A percentile compares a stretch with the other conserved stretches of the same genome.
Evolutionary conservation across 257 asterid genomes (phyloP).

Genomic region (Buddleja alternifolia): DNA sequence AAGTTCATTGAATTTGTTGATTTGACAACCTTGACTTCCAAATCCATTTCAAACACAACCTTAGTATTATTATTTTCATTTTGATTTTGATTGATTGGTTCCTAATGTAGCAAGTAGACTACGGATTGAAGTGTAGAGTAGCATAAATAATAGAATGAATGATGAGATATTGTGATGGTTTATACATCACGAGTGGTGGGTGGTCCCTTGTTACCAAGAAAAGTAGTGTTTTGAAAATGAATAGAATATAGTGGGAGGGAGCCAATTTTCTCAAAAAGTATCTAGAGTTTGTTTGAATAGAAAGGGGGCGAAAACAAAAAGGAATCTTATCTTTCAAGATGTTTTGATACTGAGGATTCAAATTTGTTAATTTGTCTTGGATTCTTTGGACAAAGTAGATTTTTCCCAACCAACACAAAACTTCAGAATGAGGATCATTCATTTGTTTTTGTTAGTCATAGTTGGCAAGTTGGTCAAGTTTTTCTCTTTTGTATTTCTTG

Average conservation of each 20-base stretch:
- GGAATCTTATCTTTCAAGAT: slow-evolving; percentile 16
- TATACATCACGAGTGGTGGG: slow-evolving; percentile 1
- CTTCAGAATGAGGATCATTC: not conserved
- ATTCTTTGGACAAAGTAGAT: not conserved
- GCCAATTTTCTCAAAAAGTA: not conserved
- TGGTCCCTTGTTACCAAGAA: slow-evolving; percentile 24
- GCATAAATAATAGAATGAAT: slow-evolving; percentile 14
- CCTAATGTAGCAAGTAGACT: too few species aligned
- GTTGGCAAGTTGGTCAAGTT: not conserved
- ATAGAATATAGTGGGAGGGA: too few species aligned
- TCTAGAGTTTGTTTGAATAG: slow-evolving; percentile 7
- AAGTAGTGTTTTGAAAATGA: not conserved
- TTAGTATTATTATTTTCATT: too few species aligned
- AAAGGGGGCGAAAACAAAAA: slow-evolving; percentile 15
- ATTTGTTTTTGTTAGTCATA: not conserved
- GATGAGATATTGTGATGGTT: slow-evolving; percentile 28
- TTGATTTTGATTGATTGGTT: too few species aligned
- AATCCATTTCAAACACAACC: too few species aligned
- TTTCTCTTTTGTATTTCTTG: not conserved
- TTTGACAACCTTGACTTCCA: too few species aligned
- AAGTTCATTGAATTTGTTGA: too few species aligned
- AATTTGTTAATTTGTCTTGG: slow-evolving; percentile 12
- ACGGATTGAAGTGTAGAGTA: not conserved
- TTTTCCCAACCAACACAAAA: slow-evolving; percentile 5
- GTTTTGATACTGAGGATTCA: slow-evolving; percentile 13